Percentiles rank a stretch among this genome's conserved stretches.
Conservation (phyloP, 768 basidiomycete species). For the Peribolospora baueri region DNA sequence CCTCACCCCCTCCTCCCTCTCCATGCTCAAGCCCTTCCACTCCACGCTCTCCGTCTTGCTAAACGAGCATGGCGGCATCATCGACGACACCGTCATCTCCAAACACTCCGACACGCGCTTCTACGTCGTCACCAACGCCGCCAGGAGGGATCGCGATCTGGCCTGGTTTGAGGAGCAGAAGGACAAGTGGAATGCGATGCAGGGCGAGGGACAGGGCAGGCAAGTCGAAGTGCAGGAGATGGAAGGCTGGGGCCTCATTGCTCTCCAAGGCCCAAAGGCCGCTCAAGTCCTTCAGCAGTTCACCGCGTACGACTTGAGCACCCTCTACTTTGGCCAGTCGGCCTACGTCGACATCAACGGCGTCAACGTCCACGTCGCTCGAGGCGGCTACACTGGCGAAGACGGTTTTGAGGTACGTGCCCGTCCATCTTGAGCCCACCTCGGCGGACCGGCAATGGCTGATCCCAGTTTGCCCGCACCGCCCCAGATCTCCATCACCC, state of each 20-base stretch:
- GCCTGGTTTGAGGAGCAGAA: conserved; percentile 47
- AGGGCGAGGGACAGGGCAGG: conserved; percentile 19
- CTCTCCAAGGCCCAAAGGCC: conserved; percentile 74
- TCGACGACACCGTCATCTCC: conserved; percentile 73
- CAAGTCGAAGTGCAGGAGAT: conserved; percentile 58
- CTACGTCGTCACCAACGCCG: conserved; percentile 94
- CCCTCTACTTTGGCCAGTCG: conserved; percentile 61
- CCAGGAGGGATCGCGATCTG: conserved; percentile 54
- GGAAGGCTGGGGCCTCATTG: conserved; percentile 65
- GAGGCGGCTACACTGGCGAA: conserved; percentile 94
- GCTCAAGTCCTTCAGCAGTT: conserved; percentile 45
- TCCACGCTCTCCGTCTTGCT: conserved; percentile 74
- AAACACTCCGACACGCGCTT: conserved; percentile 55
- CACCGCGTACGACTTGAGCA: conserved; percentile 37
- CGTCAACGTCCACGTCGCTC: conserved; percentile 34
- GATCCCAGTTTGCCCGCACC: no score
- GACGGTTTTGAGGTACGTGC: conserved; percentile 58
- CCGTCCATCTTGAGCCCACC: not conserved
- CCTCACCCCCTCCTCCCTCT: conserved; percentile 64
- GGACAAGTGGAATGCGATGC: conserved; percentile 46
- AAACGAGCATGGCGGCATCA: conserved; percentile 74
- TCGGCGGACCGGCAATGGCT: no score
- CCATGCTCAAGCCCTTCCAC: conserved; percentile 38
- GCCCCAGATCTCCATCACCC: conserved; percentile 62
- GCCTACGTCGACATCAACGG: conserved; percentile 43